Base-by-base conservation (phyloP, 768 basidiomycete genomes). In the Naematelia encephala region DNA sequence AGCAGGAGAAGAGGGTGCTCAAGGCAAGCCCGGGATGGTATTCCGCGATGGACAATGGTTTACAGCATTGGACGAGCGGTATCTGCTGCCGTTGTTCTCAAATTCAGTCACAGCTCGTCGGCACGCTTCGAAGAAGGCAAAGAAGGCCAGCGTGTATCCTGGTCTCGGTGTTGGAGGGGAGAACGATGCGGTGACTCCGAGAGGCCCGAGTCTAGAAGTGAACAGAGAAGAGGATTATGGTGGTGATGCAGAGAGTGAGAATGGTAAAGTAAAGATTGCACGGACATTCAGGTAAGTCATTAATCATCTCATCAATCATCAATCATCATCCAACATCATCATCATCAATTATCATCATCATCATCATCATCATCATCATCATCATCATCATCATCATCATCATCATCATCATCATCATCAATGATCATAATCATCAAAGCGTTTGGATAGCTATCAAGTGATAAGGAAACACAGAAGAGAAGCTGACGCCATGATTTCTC, bases 11-110 rank as follows among this genome's bases (percentile, higher is more conserved):
- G 53, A 56, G 29, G 34, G 57, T 13, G 43, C 28, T 5, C 21
- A 55, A 11, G 21, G 16, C 23, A 56, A 67, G 50, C 56, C 64
- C 16, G 77, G 73, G 34, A 76, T 77, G 75, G 74, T 79, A 1
- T 79, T 79, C 70, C 59, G 77, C 11, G 91, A 94, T 54, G 87
- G 89, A 26, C 89, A 90, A 75, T 97, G 92, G 91, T 97, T 97
- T 85, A 91, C 92, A 67, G 82, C 87, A 46, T 79, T 99, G 39
- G 94, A 99, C 78, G 92, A 99, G 79, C 83, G 91, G 64, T 99
- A 94, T 75, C 80, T 99, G 19, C 78, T 98, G 2, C 93, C 93
- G 21, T 80, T 97, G 34, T 98, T 91, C 80, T 63, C 60, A 43
- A 75, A 77, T 57, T 65, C 62, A 21, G 75, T 77, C 4, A 75